Base-by-base conservation (phyloP, 768 basidiomycete genomes). In the Paxillus rubicundulus region DNA sequence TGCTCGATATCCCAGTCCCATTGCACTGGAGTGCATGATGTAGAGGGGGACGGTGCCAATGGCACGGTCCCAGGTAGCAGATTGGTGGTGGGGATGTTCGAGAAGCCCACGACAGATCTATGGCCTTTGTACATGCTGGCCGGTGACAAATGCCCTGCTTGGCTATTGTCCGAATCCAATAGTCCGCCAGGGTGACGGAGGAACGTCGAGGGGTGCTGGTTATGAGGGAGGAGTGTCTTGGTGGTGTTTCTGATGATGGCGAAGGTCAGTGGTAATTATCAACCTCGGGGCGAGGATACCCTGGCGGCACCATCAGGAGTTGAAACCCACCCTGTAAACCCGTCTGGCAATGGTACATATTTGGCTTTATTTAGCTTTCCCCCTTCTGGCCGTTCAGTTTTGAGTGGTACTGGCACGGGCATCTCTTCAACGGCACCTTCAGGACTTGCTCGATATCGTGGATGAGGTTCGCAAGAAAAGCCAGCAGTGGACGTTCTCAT, bases 1-100 rank as follows among this genome's bases (percentile, higher is more conserved):
- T 85, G 85, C 66, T 90, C 89, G 32, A 77, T 61, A 17, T 82
- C 77, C 86, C 86, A 86, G 67, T 82, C 78, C 88, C 88, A 91
- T 63, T 77, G 71, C 33, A 87, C 61, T 13, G 58, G 60, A 50
- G 42, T 30, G 45, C 48, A 48, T 14, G 52, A 14, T 4, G 30
- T n/a, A 4, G 54, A 39, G 30, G 55, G 39, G 2, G 47, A 10
- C 2, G 66, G 49, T 0, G 57, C 37, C 3, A 71, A 48, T 1
- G 63, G 58, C 5, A 58, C 60, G 0, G 61, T 63, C n/a, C 69
- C 67, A 13, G 62, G 66, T 1, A 61, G 24, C 4, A 46, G 33
- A 5, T 5, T 30, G 3, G 40, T 47, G 4, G 39, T 7, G 10
- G 30, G 16, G 20, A 17, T 40, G 1, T 12, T 44, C 10, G 57